A percentile compares a stretch with the other conserved stretches of the same genome.
Conservation (phyloP, 176 grass and related monocot genomes). For the Oryza australiensis region DNA sequence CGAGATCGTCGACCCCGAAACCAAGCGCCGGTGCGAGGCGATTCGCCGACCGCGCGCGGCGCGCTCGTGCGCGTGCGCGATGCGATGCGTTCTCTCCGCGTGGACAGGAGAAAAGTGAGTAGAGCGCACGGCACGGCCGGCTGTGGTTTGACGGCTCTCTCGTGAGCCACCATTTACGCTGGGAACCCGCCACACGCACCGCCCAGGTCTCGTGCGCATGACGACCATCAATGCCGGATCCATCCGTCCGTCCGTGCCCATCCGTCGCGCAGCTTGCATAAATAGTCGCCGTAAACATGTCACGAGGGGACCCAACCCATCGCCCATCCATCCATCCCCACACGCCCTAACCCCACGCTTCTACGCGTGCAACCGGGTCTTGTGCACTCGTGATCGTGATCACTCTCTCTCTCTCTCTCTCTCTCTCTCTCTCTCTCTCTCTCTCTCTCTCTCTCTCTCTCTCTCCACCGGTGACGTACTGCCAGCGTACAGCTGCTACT, state of each 20-base stretch:
- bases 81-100: not conserved
- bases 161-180: conserved; percentile 37
- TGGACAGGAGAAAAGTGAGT: not conserved
- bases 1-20: not conserved
- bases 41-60: not conserved
- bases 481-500: not conserved
- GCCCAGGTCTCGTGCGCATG: conserved; percentile 29
- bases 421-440: conserved; percentile 29
- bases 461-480: conserved; percentile 3
- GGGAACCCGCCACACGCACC: not conserved
- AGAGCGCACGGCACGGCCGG: not conserved
- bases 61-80: not conserved
- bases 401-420: conserved; percentile 20
- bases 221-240: conserved; percentile 41
- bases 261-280: not conserved
- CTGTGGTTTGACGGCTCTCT: not conserved
- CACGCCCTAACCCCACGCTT: not conserved
- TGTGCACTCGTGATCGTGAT: not conserved
- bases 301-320: conserved; percentile 25
- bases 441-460: conserved; percentile 23
- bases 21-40: not conserved
- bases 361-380: conserved; percentile 13
- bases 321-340: not conserved
- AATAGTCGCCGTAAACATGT: conserved; percentile 35
- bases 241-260: not conserved